Evolutionary conservation across 2,329 filamentous ascomycete genomes (phyloP).

Genomic region (Gnomoniopsis sp.): DNA sequence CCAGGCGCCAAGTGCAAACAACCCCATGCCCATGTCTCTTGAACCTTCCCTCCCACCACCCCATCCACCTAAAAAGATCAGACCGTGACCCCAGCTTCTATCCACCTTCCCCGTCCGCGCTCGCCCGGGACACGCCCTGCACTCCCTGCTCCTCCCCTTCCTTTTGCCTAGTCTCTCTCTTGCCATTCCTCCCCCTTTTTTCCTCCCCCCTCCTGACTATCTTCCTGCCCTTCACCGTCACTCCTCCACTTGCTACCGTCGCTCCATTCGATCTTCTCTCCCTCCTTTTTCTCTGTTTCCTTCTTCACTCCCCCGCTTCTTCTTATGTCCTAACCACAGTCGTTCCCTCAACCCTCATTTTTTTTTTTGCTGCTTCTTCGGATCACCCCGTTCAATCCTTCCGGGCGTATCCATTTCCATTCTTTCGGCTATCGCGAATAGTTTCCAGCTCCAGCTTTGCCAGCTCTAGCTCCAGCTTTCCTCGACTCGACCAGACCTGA

Average conservation of each 20-base stretch:
- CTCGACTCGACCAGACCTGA: conserved; percentile 3
- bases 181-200: conserved; percentile 26
- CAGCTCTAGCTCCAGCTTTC: conserved; percentile 15
- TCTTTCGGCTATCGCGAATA: conserved; percentile 31
- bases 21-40: background rate
- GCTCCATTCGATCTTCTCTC: conserved; percentile 24
- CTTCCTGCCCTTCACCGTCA: conserved; percentile 19
- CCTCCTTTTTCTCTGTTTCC: conserved; percentile 32
- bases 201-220: conserved; percentile 25
- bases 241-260: conserved; percentile 17
- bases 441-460: conserved; percentile 26
- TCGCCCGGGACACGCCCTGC: conserved; percentile 18
- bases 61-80: background rate
- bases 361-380: conserved; percentile 31
- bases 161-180: conserved; percentile 23
- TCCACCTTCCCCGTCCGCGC: conserved; percentile 30
- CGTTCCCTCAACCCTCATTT: conserved; percentile 42
- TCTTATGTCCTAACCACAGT: conserved; percentile 40
- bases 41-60: conserved; percentile 2
- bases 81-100: conserved; percentile 16
- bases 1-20: too few relatives aligned
- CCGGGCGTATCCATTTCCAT: conserved; percentile 42
- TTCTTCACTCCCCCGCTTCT: conserved; percentile 25
- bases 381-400: conserved; percentile 51
- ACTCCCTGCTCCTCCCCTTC: conserved; percentile 21